Conservation (phyloP, 495 filamentous ascomycete genomes). For the Apodospora peruviana region DNA sequence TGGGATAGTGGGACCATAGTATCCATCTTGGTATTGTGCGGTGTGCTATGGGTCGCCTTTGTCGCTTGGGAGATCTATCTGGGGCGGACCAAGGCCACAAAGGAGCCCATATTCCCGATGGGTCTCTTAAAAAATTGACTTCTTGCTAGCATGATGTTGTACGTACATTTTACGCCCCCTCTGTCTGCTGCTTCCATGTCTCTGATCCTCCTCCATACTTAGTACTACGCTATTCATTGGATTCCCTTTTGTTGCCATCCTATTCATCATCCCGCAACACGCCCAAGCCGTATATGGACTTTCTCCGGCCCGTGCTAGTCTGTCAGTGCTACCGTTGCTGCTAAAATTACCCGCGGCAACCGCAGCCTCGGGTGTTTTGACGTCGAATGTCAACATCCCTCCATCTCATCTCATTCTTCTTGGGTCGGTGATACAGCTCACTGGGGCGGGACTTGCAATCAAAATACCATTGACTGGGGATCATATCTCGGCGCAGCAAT, state of each 20-base stretch:
- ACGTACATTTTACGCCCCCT: not conserved
- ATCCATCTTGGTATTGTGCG: constrained; percentile 15
- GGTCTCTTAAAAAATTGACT: constrained; percentile 21
- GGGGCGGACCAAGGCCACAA: not conserved
- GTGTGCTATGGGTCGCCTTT: constrained; percentile 18
- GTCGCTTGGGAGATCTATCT: constrained; percentile 23
- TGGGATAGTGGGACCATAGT: constrained; percentile 19
- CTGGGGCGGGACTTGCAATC: no score
- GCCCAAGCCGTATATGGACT: constrained; percentile 21
- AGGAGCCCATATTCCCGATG: constrained; percentile 28
- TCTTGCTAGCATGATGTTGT: constrained; percentile 23
- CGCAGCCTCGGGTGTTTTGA: constrained; percentile 26
- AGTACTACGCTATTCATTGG: constrained; percentile 21
- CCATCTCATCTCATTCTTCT: constrained; percentile 41
- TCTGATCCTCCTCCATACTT: not conserved
- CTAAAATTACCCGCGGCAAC: constrained; percentile 35
- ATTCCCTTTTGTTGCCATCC: constrained; percentile 23
- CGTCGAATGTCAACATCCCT: constrained; percentile 28
- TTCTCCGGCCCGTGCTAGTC: constrained; percentile 17
- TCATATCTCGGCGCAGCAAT: constrained; percentile 21
- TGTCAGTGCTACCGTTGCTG: constrained; percentile 37
- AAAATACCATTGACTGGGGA: constrained; percentile 20
- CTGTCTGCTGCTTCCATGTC: not conserved
- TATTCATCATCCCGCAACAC: constrained; percentile 26
- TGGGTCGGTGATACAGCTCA: constrained; percentile 36